Evolutionary conservation across 2,329 filamentous ascomycete genomes (phyloP), one percentile per base, ranked within the genome.

Genomic region (Neocucurbitaria cava): DNA sequence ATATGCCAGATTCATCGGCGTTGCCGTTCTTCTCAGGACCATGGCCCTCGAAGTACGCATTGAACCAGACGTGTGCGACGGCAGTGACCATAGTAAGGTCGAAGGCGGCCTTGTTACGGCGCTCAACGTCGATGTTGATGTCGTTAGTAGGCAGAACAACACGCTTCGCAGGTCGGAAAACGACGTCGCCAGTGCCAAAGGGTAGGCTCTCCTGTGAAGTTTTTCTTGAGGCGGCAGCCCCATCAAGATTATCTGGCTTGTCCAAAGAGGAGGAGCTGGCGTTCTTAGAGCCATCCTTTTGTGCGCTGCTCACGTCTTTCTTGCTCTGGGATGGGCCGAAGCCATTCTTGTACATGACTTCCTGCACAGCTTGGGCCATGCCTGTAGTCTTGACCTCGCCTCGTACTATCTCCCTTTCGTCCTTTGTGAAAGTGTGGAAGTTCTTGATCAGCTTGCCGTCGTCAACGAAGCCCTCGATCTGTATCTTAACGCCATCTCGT

Each of bases 41-140:
- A 18, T 85, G 80, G 40, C 93, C 92, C 77, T 98, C 95, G 67
- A 98, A 98, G 76, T 88, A 98, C 1, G 88, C 82, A 70, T 99
- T 99, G 81, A 97, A 96, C 95, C 95, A 99, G 15, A 96, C 91
- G 69, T 98, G 94, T 0, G 93, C 93, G 9, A 98, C 88, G 0
- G 93, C 88, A 0, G 94, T 96, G 3, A 97, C 92, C 87, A 98
- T 91, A 0, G 91, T 92, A 1, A 92, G 89, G 6, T 83, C 83
- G 66, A 90, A 90, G 4, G 85, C 84, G 1, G 90, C 87, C 68
- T 89, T 90, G 76, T 92, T 96, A 31, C 93, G 87, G 7, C 92
- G 86, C 77, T 98, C 93, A 21, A 97, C 87, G 45, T 92, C 88
- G 61, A 98, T 90, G 73, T 96, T 96, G 64, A 98, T 83, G 70